These are phyloP conservation scores for Leccinum fuscescens DNA, from an alignment of 1,284 basidiomycete species.

Conservation along the genomic window DNA sequence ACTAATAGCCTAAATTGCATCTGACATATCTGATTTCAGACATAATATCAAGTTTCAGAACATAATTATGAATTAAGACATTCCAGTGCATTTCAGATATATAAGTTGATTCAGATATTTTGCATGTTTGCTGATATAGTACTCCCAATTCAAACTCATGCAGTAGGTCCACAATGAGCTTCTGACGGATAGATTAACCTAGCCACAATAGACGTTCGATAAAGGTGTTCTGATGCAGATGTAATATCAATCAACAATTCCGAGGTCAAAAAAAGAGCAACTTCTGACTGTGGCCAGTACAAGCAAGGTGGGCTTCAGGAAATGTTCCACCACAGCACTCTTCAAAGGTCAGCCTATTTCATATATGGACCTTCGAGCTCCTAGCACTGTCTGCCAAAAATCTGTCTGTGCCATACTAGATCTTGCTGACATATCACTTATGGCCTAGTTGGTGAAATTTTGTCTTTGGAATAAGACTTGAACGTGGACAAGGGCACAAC, in stretches of 20 bases:
- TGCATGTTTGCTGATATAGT: not conserved
- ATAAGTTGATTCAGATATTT: no score
- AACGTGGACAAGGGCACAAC: conserved; percentile 35
- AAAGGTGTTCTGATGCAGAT: not conserved
- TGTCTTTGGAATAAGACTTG: conserved; percentile 27
- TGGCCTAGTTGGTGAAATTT: not conserved
- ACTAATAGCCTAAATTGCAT: no score
- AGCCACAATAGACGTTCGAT: not conserved
- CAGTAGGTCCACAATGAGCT: conserved; percentile 6
- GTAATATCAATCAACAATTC: not conserved
- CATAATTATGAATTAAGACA: no score
- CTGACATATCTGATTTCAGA: no score
- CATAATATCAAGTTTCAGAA: no score
- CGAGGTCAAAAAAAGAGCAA: no score
- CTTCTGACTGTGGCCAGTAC: not conserved
- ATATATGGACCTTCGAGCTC: not conserved
- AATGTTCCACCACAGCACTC: not conserved
- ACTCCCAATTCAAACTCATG: conserved; percentile 14
- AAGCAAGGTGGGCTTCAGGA: not conserved
- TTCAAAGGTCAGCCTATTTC: not conserved
- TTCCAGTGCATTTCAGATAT: no score
- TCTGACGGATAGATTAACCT: not conserved
- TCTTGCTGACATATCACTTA: not conserved
- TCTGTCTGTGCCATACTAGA: conserved; percentile 9
- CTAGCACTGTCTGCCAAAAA: not conserved